A percentile compares a stretch with the other conserved stretches of the same genome.
phyloP scores from a whole-genome alignment of 306 rosid species.

The Fragaria vesca region DNA sequence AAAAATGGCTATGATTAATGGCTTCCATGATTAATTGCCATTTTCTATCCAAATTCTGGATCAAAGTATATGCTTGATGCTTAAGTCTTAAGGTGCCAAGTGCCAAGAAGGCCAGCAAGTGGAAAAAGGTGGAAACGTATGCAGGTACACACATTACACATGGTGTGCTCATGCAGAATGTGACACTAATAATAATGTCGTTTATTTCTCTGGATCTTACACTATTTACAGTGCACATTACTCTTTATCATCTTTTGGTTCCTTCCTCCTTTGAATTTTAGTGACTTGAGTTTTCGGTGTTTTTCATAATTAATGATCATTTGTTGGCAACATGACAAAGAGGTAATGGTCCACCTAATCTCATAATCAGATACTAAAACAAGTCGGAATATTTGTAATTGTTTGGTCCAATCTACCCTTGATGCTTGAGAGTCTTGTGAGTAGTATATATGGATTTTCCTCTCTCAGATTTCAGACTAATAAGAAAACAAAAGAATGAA shows the following conservation, averaged over 20 bases:
- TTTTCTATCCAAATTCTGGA: neutral
- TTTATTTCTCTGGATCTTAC: neutral
- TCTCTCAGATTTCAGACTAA: neutral
- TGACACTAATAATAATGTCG: neutral
- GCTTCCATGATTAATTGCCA: neutral
- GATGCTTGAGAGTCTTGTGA: neutral
- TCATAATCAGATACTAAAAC: neutral
- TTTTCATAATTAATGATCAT: conserved; percentile 3
- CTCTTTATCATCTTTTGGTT: neutral
- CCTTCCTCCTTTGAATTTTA: neutral
- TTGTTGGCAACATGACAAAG: conserved; percentile 1
- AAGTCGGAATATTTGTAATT: neutral
- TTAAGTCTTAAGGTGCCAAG: neutral
- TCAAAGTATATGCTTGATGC: neutral
- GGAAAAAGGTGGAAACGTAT: neutral
- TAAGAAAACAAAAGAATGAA: conserved; percentile 18
- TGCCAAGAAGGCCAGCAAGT: neutral
- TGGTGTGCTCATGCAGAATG: neutral
- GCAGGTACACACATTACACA: conserved; percentile 1
- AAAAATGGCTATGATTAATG: neutral
- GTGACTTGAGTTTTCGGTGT: neutral
- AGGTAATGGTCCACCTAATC: neutral
- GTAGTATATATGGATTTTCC: neutral
- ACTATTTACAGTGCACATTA: neutral
- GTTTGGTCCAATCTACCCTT: neutral